These are phyloP conservation scores for Drechslerella coelobrocha DNA, from an alignment of 2,329 filamentous ascomycete species.

Conservation along the genomic window DNA sequence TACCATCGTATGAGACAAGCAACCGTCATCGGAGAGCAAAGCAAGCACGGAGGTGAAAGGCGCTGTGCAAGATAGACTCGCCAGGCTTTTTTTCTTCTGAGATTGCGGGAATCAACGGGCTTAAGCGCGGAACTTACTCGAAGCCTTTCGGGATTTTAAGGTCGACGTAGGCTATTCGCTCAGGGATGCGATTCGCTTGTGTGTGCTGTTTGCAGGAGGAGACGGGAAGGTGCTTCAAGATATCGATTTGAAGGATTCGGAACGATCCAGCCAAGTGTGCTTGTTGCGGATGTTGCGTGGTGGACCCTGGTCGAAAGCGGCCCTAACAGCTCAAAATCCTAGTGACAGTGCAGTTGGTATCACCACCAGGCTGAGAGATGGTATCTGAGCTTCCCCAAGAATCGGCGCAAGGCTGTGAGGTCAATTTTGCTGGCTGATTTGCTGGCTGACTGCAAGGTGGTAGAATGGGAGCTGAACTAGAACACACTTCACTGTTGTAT, in stretches of 20 bases:
- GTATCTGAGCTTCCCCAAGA: constrained; percentile 4
- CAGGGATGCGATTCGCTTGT: constrained; percentile 4
- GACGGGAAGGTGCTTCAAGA: constrained; percentile 23
- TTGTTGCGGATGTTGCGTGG: constrained; percentile 16
- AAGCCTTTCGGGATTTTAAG: not conserved
- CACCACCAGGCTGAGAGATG: constrained; percentile 6
- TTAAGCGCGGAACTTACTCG: not conserved
- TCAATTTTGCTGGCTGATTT: constrained; percentile 28
- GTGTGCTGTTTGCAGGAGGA: not conserved
- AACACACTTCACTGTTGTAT: not conserved
- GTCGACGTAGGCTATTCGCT: too few species aligned
- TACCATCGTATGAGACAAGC: not conserved
- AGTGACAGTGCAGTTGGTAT: too few species aligned
- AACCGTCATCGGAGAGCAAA: too few species aligned
- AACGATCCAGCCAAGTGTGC: constrained; percentile 30
- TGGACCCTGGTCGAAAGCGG: constrained; percentile 7
- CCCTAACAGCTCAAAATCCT: constrained; percentile 11
- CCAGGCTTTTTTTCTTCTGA: not conserved
- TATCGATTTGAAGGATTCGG: constrained; percentile 43
- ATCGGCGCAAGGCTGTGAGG: not conserved
- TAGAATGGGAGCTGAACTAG: not conserved
- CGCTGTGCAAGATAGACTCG: constrained; percentile 41
- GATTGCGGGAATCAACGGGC: not conserved
- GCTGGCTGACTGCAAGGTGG: constrained; percentile 18
- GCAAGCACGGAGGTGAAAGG: constrained; percentile 13